Percentiles rank a stretch among this genome's conserved stretches.
Evolutionary conservation across 2,329 filamentous ascomycete species (phyloP).

Genomic region (Stagonosporopsis chrysanthemi): DNA sequence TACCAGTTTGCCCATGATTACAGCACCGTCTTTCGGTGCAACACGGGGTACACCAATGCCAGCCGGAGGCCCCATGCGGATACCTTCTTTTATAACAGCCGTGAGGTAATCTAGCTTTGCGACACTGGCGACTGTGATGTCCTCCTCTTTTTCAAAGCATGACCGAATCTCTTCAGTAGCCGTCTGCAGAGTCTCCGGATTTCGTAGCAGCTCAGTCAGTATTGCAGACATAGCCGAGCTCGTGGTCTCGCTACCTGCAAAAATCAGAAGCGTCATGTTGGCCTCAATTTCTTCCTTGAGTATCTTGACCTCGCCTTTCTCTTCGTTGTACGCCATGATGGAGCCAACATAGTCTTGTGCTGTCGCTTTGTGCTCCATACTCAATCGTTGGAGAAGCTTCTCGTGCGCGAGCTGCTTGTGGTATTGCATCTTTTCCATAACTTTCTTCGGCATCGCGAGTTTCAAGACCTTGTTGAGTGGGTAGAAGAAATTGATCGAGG

Average conservation of each 20-base stretch:
- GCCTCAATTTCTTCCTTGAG: slow-evolving; percentile 44
- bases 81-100: slow-evolving; percentile 48
- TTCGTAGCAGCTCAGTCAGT: slow-evolving; percentile 41
- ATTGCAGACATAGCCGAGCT: slow-evolving; percentile 49
- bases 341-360: slow-evolving; percentile 35
- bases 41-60: slow-evolving; percentile 28
- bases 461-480: slow-evolving; percentile 31
- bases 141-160: slow-evolving; percentile 28
- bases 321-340: slow-evolving; percentile 35
- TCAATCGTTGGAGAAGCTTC: slow-evolving; percentile 18
- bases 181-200: slow-evolving; percentile 30
- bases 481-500: slow-evolving; percentile 48
- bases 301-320: slow-evolving; percentile 28
- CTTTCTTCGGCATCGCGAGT: slow-evolving; percentile 30
- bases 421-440: slow-evolving; percentile 39
- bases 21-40: slow-evolving; percentile 27
- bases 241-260: slow-evolving; percentile 56
- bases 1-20: slow-evolving; percentile 28
- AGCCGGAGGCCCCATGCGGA: slow-evolving; percentile 40
- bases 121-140: slow-evolving; percentile 32
- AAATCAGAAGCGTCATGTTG: slow-evolving; percentile 44
- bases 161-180: slow-evolving; percentile 34
- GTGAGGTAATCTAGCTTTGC: slow-evolving; percentile 32
- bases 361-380: slow-evolving; percentile 11
- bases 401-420: slow-evolving; percentile 23